Conservation (phyloP, 768 basidiomycete genomes). For the Lentinula guzmanii region DNA sequence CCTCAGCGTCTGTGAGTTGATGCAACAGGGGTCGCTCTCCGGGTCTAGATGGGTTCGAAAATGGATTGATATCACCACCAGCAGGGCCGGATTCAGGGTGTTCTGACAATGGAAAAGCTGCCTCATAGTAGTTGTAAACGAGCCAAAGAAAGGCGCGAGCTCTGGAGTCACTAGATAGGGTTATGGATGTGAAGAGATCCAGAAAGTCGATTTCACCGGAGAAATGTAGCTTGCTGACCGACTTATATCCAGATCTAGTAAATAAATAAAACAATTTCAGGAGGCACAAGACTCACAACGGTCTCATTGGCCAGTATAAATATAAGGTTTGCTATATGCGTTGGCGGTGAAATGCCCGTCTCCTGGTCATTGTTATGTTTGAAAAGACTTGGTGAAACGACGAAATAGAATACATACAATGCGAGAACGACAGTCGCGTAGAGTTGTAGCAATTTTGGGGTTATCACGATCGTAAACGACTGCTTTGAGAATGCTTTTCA, state of each 20-base stretch:
- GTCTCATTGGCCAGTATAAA: constrained; percentile 63
- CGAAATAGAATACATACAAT: constrained; percentile 37
- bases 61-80: constrained; percentile 45
- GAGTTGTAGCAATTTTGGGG: constrained; percentile 37
- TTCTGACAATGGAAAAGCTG: constrained; percentile 6
- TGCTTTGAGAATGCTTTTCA: constrained; percentile 69
- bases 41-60: constrained; percentile 39
- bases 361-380: constrained; percentile 28
- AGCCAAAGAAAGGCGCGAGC: constrained; percentile 47
- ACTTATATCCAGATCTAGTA: constrained; percentile 13
- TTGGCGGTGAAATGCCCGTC: constrained; percentile 47
- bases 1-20: constrained; percentile 32
- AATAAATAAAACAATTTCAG: background rate
- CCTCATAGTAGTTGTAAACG: constrained; percentile 62
- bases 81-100: constrained; percentile 10
- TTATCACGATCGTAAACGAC: constrained; percentile 43
- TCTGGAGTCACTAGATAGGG: constrained; percentile 39
- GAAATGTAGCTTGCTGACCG: constrained; percentile 32
- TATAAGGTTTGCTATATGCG: constrained; percentile 64
- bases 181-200: constrained; percentile 46
- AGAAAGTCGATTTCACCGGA: constrained; percentile 37
- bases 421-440: constrained; percentile 51
- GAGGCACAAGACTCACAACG: constrained; percentile 23
- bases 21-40: constrained; percentile 31
- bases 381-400: background rate